These are phyloP conservation scores for Closterium sp. DNA, from an alignment of 139 green algal species.

Conservation along the genomic window DNA sequence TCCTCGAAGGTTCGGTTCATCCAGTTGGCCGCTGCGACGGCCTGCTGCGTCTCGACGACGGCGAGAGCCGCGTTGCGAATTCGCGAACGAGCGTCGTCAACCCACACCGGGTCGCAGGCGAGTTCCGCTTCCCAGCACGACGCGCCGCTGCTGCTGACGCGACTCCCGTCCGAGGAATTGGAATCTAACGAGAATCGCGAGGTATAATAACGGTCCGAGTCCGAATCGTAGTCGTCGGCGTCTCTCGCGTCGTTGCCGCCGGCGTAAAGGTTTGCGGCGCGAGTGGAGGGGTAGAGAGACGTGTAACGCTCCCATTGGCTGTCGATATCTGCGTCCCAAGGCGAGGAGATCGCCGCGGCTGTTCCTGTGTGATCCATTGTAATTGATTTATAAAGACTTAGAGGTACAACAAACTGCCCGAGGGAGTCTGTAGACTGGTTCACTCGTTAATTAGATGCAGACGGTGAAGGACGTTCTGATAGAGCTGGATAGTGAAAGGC, in stretches of 20 bases:
- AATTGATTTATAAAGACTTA: background rate
- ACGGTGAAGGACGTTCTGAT: background rate
- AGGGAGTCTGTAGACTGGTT: background rate
- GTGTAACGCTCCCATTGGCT: background rate
- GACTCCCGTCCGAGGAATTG: background rate
- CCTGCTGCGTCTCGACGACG: constrained; percentile 1
- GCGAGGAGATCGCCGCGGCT: background rate
- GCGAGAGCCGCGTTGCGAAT: background rate
- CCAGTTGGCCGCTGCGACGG: background rate
- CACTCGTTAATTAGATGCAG: background rate
- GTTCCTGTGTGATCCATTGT: background rate
- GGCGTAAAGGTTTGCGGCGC: background rate
- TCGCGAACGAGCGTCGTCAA: background rate
- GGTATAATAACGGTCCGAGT: background rate
- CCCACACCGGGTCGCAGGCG: constrained; percentile 3
- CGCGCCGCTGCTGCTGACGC: background rate
- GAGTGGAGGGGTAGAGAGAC: background rate
- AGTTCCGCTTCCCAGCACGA: background rate
- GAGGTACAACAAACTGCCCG: background rate
- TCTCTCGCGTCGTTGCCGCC: background rate
- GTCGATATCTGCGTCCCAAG: background rate
- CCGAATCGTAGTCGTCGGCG: background rate
- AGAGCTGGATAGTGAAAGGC: background rate
- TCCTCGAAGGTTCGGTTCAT: background rate
- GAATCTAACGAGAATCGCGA: background rate